Percentiles rank a stretch among this genome's conserved stretches.
phyloP scores from a whole-genome alignment of 2,329 filamentous ascomycete species.

The Drechslerella coelobrocha region DNA sequence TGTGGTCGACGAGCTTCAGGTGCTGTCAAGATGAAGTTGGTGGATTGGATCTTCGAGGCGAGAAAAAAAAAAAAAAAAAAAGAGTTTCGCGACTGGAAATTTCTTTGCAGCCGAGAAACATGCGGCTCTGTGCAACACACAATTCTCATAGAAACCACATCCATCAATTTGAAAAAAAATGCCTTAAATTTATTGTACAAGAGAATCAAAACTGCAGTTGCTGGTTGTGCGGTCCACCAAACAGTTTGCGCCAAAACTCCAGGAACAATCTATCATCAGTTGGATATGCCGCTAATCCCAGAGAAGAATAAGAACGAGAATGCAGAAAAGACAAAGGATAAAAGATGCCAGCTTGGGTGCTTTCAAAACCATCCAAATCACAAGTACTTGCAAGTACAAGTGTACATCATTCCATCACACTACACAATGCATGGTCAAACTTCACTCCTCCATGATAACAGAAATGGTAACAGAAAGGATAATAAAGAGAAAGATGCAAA shows the following conservation, averaged over 20 bases:
- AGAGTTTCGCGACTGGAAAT: constrained; percentile 41
- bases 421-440: not conserved
- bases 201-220: too few relatives aligned
- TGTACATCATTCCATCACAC: not conserved
- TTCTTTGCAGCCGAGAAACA: constrained; percentile 37
- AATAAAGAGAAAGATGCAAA: not conserved
- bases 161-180: constrained; percentile 11
- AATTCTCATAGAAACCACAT: too few relatives aligned
- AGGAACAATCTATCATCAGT: too few relatives aligned
- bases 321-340: too few relatives aligned
- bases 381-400: too few relatives aligned
- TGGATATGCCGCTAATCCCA: too few relatives aligned
- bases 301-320: too few relatives aligned
- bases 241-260: too few relatives aligned
- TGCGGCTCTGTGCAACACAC: constrained; percentile 44
- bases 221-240: too few relatives aligned
- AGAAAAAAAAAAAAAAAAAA: constrained; percentile 11
- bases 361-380: too few relatives aligned
- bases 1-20: constrained; percentile 6
- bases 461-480: not conserved
- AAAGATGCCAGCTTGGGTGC: too few relatives aligned
- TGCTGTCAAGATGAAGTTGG: constrained; percentile 17
- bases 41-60: not conserved
- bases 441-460: not conserved
- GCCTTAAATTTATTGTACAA: too few relatives aligned